Evolutionary conservation across 116 monocot genomes (phyloP).

Genomic region (Papilionanthe hybrid): DNA sequence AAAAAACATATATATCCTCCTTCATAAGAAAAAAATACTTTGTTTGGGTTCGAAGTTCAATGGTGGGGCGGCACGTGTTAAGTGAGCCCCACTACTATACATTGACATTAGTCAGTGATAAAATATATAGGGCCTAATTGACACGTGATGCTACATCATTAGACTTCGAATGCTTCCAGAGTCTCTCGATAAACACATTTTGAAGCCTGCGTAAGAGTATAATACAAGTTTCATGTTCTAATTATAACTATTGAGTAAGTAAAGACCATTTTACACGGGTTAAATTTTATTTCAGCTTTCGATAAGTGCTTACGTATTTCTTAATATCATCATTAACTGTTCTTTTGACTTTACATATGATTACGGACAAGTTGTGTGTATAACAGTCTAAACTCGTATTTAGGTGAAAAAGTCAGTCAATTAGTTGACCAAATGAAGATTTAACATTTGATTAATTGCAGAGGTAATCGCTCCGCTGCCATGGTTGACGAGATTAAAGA

Average conservation of each 20-base stretch:
- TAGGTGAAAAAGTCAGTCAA: background rate
- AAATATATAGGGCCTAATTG: too few relatives aligned
- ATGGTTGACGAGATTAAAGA: slow-evolving; percentile 22
- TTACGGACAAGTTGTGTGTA: background rate
- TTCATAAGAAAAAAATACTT: too few relatives aligned
- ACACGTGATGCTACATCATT: too few relatives aligned
- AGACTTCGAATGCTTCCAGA: too few relatives aligned
- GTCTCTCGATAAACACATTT: too few relatives aligned
- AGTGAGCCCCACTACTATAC: too few relatives aligned
- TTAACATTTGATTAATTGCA: background rate
- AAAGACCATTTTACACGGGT: background rate
- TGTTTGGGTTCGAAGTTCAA: too few relatives aligned
- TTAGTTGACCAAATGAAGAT: background rate
- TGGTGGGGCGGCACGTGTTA: too few relatives aligned
- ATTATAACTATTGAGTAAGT: background rate
- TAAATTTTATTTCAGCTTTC: too few relatives aligned
- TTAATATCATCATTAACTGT: background rate
- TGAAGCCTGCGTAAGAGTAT: too few relatives aligned
- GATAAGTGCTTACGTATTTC: background rate
- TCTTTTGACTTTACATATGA: background rate
- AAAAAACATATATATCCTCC: too few relatives aligned
- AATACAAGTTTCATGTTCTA: background rate
- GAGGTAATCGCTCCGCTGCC: slow-evolving; percentile 12
- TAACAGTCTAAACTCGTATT: background rate
- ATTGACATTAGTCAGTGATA: too few relatives aligned